These are phyloP conservation scores for Neocucurbitaria cava DNA, from an alignment of 2,329 filamentous ascomycete genomes.

Conservation along the genomic window DNA sequence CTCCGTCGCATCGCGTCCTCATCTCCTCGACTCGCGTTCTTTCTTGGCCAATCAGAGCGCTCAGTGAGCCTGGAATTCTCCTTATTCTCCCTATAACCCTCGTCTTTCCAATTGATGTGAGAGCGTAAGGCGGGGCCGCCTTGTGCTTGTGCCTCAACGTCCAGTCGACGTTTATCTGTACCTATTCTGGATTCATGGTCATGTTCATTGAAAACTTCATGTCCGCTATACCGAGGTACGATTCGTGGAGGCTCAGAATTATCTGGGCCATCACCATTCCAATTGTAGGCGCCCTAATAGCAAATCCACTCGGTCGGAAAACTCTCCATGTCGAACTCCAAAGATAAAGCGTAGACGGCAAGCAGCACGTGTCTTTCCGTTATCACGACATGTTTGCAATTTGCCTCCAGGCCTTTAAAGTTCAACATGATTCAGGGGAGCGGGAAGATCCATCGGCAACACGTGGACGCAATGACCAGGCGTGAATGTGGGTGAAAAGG, in stretches of 20 bases:
- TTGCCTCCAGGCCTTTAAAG: conserved; percentile 2
- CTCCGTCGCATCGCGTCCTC: conserved; percentile 39
- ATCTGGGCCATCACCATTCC: neutral
- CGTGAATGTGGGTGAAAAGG: conserved; percentile 18
- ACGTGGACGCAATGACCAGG: conserved; percentile 26
- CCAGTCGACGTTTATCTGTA: neutral
- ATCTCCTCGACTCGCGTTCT: conserved; percentile 45
- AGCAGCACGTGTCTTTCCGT: neutral
- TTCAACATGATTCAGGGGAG: conserved; percentile 10
- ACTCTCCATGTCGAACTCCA: neutral
- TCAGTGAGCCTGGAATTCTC: conserved; percentile 11
- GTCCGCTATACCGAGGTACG: neutral
- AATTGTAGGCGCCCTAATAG: neutral
- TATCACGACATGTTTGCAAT: neutral
- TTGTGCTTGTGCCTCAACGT: neutral
- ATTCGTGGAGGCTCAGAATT: neutral
- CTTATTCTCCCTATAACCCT: conserved; percentile 23
- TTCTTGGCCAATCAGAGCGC: conserved; percentile 32
- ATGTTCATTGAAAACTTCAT: neutral
- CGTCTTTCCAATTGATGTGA: conserved; percentile 4
- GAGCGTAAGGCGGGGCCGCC: neutral
- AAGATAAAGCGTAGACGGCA: neutral
- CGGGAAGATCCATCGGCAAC: conserved; percentile 17
- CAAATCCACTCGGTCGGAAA: neutral
- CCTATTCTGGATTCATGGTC: neutral